Conservation (phyloP, 169 alveolate species). For the Plasmodium gonderi region DNA sequence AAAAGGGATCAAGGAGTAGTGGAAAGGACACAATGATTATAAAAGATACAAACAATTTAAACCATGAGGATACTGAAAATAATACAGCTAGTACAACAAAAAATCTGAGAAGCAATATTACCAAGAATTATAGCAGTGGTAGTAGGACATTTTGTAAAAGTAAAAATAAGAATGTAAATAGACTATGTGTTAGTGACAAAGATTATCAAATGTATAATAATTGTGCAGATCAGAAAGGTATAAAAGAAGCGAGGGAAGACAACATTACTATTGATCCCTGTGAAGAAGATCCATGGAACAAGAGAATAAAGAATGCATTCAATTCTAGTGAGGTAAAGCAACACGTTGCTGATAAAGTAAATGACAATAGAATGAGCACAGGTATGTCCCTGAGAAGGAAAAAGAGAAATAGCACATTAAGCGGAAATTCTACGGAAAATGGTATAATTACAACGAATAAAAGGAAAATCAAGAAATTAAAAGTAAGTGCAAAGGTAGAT, state of each 20-base stretch:
- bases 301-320: slow-evolving; percentile 22
- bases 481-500: slow-evolving; percentile 16
- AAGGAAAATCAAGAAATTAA: slow-evolving; percentile 31
- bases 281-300: background rate
- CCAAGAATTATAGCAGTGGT: background rate
- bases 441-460: background rate
- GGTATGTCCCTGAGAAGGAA: slow-evolving; percentile 46
- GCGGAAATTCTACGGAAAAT: slow-evolving; percentile 12
- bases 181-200: background rate
- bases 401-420: slow-evolving; percentile 5
- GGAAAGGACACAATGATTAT: too few relatives aligned
- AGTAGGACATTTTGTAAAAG: background rate
- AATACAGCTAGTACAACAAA: background rate
- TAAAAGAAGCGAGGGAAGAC: slow-evolving; percentile 5
- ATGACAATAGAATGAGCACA: background rate
- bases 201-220: slow-evolving; percentile 2
- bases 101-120: background rate
- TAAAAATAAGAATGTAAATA: background rate
- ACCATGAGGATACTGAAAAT: background rate
- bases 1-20: too few relatives aligned
- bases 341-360: background rate
- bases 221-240: background rate
- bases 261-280: background rate
- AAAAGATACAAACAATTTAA: too few relatives aligned
- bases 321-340: background rate